Evolutionary conservation across 2,329 filamentous ascomycete species (phyloP).

Genomic region (Ophiognomonia clavigignenti-juglandacearum): DNA sequence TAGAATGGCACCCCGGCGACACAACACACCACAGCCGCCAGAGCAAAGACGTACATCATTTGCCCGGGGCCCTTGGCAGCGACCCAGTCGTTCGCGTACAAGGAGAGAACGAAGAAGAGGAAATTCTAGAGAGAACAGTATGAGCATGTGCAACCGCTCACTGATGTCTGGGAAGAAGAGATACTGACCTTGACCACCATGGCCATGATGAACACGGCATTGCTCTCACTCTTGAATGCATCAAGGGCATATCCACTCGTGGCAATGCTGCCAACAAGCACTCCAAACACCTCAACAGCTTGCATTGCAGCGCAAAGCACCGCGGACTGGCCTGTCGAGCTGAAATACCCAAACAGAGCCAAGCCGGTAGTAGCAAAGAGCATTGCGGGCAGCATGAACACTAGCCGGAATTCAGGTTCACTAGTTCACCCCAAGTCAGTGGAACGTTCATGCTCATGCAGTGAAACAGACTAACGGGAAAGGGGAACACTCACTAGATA

Average conservation of each 20-base stretch:
- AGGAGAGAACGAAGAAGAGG: background rate
- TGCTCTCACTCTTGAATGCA: slow-evolving; percentile 33
- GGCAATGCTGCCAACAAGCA: slow-evolving; percentile 25
- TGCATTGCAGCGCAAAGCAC: slow-evolving; percentile 29
- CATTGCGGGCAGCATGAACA: slow-evolving; percentile 26
- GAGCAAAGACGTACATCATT: slow-evolving; percentile 34
- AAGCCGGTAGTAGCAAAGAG: slow-evolving; percentile 25
- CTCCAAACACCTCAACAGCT: slow-evolving; percentile 20
- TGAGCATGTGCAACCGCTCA: background rate
- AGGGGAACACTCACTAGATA: slow-evolving; percentile 23
- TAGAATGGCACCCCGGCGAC: slow-evolving; percentile 4
- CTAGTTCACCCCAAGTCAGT: background rate
- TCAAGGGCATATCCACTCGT: slow-evolving; percentile 32
- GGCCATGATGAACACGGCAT: slow-evolving; percentile 36
- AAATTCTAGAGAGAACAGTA: background rate
- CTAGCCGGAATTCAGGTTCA: slow-evolving; percentile 36
- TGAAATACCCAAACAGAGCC: slow-evolving; percentile 29
- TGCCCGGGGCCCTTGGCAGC: slow-evolving; percentile 26
- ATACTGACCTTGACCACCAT: slow-evolving; percentile 39
- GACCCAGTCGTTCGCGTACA: slow-evolving; percentile 38
- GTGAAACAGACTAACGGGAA: background rate
- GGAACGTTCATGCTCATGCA: background rate
- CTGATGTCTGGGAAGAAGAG: slow-evolving; percentile 30
- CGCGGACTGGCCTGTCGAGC: slow-evolving; percentile 17
- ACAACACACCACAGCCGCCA: slow-evolving; percentile 9